Conservation (phyloP, 2,329 filamentous ascomycete species). For the Sclerotinia trifoliorum region DNA sequence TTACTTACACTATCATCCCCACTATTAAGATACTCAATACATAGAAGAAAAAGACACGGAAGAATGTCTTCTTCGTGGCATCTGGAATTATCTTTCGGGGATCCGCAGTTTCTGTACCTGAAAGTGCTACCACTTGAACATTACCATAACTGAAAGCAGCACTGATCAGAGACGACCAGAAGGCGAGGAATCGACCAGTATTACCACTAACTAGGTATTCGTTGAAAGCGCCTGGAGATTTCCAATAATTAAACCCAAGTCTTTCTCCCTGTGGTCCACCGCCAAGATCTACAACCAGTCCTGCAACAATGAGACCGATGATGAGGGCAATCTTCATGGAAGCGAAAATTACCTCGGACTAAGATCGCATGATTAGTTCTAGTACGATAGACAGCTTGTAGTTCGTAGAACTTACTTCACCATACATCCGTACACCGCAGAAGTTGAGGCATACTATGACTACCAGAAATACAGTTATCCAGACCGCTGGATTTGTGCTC, state of each 20-base stretch:
- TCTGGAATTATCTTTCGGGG: slow-evolving; percentile 55
- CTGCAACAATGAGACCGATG: slow-evolving; percentile 61
- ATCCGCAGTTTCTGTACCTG: slow-evolving; percentile 55
- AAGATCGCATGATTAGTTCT: neutral
- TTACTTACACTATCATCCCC: slow-evolving; percentile 50
- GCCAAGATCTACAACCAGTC: slow-evolving; percentile 61
- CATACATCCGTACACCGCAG: slow-evolving; percentile 53
- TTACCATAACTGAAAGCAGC: slow-evolving; percentile 50
- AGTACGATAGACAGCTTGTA: slow-evolving; percentile 58
- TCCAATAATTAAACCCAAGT: slow-evolving; percentile 70
- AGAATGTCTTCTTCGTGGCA: slow-evolving; percentile 52
- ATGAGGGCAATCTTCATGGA: slow-evolving; percentile 61
- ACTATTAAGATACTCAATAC: slow-evolving; percentile 42
- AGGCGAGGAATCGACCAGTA: slow-evolving; percentile 59
- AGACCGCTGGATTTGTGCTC: slow-evolving; percentile 50
- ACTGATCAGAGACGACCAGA: slow-evolving; percentile 46
- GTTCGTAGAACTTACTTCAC: slow-evolving; percentile 63
- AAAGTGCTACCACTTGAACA: slow-evolving; percentile 53
- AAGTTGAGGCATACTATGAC: slow-evolving; percentile 58
- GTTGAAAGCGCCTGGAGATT: slow-evolving; percentile 64
- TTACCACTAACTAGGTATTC: slow-evolving; percentile 61
- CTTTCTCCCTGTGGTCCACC: slow-evolving; percentile 57
- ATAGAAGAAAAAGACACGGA: slow-evolving; percentile 55
- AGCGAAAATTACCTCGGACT: slow-evolving; percentile 50
- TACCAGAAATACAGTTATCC: slow-evolving; percentile 44